Evolutionary conservation across 2,329 filamentous ascomycete species (phyloP), one percentile per base, ranked within the genome.

Genomic region (Tolypocladium nubicola): DNA sequence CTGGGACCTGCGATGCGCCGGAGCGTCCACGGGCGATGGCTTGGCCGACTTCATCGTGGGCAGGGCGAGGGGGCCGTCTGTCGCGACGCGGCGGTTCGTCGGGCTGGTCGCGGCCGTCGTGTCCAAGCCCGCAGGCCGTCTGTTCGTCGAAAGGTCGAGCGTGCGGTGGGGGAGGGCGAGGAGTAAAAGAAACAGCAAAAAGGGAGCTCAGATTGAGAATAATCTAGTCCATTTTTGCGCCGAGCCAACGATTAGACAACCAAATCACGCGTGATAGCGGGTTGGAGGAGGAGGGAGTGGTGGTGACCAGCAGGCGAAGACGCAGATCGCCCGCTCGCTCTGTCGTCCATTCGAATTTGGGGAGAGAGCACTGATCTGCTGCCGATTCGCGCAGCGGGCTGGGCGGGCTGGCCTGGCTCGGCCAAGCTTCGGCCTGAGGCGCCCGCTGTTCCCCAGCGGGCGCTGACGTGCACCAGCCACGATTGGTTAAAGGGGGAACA

Each of bases 1-100:
- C 66, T 87, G 84, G 57, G 82, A 81, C 69, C 83, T 77, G 65
- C 83, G 80, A 72, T 75, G 78, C 60, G 81, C 79, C 59, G 73
- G 66, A 49, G 71, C 66, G 56, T 77, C 75, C 52, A 67, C 67
- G 43, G 74, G 68, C 57, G 74, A 66, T 33, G 74, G 71, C 65
- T 81, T 83, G 53, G 78, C 76, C 52, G 80, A 78, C 71, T 81
- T 84, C 81, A 84, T 84, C 43, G 65, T 71, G 61, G 61, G 56
- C 55, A 59, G 58, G 75, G 80, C 61, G 57, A 56, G 33, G 54
- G 53, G 40, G 57, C 56, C 56, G 58, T 60, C 56, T 41, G 58
- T 53, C 55, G 57, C 58, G 60, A 56, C 57, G 53, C 40, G 39
- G 40, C 19, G n/a, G 23, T 26, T 54, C 30, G 47, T 35, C 9